A percentile compares a stretch with the other conserved stretches of the same genome.
Conservation (phyloP, 1,284 basidiomycete genomes). For the Flammula alnicola region DNA sequence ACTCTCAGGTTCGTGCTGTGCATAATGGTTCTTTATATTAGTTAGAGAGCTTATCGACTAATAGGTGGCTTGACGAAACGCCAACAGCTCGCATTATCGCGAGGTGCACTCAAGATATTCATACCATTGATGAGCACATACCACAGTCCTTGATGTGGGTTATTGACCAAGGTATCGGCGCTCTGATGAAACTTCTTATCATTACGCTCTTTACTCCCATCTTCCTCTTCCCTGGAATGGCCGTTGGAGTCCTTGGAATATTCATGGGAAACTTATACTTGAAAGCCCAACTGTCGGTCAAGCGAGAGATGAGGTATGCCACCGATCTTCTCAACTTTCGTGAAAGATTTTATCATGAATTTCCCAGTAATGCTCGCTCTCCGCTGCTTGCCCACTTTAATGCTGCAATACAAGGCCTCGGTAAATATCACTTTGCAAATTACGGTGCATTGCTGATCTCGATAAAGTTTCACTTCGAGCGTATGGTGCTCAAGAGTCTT, state of each 20-base stretch:
- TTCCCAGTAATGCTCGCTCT: slow-evolving; percentile 31
- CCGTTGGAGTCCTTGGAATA: slow-evolving; percentile 28
- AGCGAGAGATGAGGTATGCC: slow-evolving; percentile 52
- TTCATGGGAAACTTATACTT: slow-evolving; percentile 55
- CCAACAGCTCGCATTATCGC: slow-evolving; percentile 57
- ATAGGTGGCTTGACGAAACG: slow-evolving; percentile 55
- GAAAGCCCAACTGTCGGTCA: slow-evolving; percentile 73
- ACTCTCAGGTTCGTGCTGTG: slow-evolving; percentile 39
- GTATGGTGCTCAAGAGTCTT: slow-evolving; percentile 54
- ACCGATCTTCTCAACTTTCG: no score
- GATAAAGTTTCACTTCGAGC: slow-evolving; percentile 62
- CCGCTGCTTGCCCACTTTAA: slow-evolving; percentile 51
- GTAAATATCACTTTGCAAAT: slow-evolving; percentile 39
- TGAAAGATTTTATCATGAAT: no score
- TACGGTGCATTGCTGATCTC: neutral
- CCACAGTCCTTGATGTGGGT: slow-evolving; percentile 2
- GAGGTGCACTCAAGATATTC: slow-evolving; percentile 59
- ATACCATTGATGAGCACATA: slow-evolving; percentile 9
- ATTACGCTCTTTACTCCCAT: slow-evolving; percentile 16
- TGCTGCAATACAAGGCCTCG: slow-evolving; percentile 67
- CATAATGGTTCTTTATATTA: slow-evolving; percentile 29
- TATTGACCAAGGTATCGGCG: neutral
- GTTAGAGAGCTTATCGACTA: slow-evolving; percentile 43
- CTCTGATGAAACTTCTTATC: slow-evolving; percentile 3
- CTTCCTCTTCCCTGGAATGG: slow-evolving; percentile 11